A percentile compares a stretch with the other conserved stretches of the same genome.
Conservation (phyloP, 306 rosid species). For the Pachyrhizus erosus region DNA sequence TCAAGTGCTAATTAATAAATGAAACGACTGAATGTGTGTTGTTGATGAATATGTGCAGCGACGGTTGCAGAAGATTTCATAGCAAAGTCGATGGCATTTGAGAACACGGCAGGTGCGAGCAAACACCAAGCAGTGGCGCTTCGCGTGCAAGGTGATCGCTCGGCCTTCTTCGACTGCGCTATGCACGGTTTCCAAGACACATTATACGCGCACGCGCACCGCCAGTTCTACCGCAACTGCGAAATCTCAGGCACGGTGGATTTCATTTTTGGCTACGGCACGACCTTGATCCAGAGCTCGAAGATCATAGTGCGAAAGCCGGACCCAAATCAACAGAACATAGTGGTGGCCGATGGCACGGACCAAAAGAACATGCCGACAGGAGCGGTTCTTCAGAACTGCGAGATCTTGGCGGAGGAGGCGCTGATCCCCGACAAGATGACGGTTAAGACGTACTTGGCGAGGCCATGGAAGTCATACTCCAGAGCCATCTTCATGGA, state of each 20-base stretch:
- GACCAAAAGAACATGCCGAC: constrained; percentile 39
- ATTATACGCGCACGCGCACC: constrained; percentile 57
- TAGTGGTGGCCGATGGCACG: constrained; percentile 67
- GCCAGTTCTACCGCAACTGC: constrained; percentile 82
- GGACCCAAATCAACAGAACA: constrained; percentile 48
- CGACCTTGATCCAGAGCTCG: constrained; percentile 62
- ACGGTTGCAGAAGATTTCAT: constrained; percentile 52
- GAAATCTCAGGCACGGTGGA: constrained; percentile 80
- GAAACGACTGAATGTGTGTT: too few relatives aligned
- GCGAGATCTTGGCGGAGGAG: constrained; percentile 58
- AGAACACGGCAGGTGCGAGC: constrained; percentile 71
- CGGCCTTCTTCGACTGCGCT: constrained; percentile 64
- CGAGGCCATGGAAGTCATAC: constrained; percentile 78
- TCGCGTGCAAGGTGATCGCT: constrained; percentile 59
- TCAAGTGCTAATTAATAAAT: too few relatives aligned
- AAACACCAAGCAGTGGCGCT: constrained; percentile 90
- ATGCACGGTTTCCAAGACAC: constrained; percentile 78
- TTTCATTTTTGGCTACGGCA: constrained; percentile 71
- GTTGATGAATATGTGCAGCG: constrained; percentile 36
- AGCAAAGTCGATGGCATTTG: constrained; percentile 61
- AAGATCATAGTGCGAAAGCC: constrained; percentile 63
- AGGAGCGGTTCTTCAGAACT: constrained; percentile 68
- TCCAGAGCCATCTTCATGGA: constrained; percentile 70
- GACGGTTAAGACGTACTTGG: constrained; percentile 57
- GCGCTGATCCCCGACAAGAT: constrained; percentile 41